A percentile compares a stretch with the other conserved stretches of the same genome.
Evolutionary conservation across 345 rosid species (phyloP).

Genomic region (Arabidopsis arenosa): DNA sequence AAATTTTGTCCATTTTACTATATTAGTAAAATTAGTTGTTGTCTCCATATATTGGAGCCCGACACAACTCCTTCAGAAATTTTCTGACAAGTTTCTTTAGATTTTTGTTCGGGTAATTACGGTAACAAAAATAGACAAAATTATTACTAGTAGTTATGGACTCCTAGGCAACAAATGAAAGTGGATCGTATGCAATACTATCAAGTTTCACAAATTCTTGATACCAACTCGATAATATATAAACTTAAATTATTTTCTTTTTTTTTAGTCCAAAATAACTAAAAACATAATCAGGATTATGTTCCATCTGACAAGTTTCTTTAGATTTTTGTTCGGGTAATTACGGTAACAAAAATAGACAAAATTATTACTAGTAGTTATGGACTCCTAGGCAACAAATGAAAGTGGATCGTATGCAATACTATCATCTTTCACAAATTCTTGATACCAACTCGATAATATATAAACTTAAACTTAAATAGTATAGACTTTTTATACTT

Average conservation of each 20-base stretch:
- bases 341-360: background rate
- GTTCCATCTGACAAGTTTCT: background rate
- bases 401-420: background rate
- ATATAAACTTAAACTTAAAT: background rate
- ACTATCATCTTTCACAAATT: background rate
- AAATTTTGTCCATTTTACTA: constrained; percentile 29
- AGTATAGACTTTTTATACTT: background rate
- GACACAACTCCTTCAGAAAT: constrained; percentile 15
- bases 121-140: constrained; percentile 1
- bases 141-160: background rate
- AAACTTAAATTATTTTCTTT: too few relatives aligned
- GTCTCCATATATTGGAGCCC: constrained; percentile 28
- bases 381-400: background rate
- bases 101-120: background rate
- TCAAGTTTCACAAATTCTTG: background rate
- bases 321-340: constrained; percentile 3
- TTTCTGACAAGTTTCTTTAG: background rate
- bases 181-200: background rate
- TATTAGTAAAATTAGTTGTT: constrained; percentile 19
- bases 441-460: background rate
- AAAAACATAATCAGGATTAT: too few relatives aligned
- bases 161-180: background rate
- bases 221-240: background rate
- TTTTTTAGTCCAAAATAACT: too few relatives aligned
- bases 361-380: background rate